phyloP scores from a whole-genome alignment of 108 stramenopile species.

The Cyclotella cryptica region DNA sequence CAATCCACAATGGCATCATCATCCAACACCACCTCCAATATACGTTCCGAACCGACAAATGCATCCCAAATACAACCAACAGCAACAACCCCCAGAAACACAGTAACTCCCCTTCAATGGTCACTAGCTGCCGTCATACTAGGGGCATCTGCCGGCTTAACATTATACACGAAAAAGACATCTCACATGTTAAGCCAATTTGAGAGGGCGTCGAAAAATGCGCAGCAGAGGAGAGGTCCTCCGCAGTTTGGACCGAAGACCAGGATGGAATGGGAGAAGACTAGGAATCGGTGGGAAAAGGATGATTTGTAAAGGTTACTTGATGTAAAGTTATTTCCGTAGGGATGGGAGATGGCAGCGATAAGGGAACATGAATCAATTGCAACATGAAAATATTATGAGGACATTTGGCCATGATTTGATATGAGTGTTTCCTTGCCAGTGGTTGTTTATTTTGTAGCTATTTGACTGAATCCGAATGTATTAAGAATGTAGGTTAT shows the following conservation, averaged over 20 bases:
- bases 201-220: slow-evolving; percentile 54
- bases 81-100: not conserved
- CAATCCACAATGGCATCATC: not conserved
- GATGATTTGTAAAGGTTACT: slow-evolving; percentile 56
- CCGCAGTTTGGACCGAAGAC: slow-evolving; percentile 69
- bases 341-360: not conserved
- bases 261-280: slow-evolving; percentile 71
- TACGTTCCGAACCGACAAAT: not conserved
- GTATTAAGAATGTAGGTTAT: too few species aligned
- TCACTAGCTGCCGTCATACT: slow-evolving; percentile 59
- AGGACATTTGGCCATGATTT: too few species aligned
- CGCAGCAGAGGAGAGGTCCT: slow-evolving; percentile 51
- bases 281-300: slow-evolving; percentile 64
- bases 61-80: not conserved
- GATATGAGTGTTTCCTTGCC: too few species aligned
- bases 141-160: slow-evolving; percentile 73
- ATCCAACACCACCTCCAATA: not conserved
- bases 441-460: too few species aligned
- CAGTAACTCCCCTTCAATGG: slow-evolving; percentile 51
- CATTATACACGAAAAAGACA: slow-evolving; percentile 76
- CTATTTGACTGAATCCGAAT: too few species aligned
- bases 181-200: slow-evolving; percentile 63
- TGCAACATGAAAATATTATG: too few species aligned
- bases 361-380: not conserved
- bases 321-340: not conserved